Conservation (phyloP, 805 yeast genomes). For the Metschnikowia arizonensis region DNA sequence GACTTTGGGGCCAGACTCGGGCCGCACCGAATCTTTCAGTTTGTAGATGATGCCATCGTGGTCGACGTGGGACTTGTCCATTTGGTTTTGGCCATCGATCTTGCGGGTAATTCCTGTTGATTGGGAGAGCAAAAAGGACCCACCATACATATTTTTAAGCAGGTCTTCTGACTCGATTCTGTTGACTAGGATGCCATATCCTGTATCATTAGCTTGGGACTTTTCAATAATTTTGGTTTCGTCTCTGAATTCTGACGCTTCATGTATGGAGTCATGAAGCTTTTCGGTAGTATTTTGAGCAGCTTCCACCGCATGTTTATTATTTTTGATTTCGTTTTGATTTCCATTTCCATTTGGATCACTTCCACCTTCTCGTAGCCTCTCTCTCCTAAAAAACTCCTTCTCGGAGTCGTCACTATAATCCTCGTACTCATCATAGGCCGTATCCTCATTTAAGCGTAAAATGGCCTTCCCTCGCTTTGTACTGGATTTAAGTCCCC, state of each 20-base stretch:
- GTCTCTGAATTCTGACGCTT: neutral
- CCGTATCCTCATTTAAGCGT: slow-evolving; percentile 34
- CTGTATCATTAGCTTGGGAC: neutral
- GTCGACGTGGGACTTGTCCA: slow-evolving; percentile 2
- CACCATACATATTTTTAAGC: slow-evolving; percentile 37
- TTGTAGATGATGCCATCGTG: slow-evolving; percentile 7
- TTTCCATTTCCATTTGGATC: neutral
- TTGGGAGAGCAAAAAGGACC: slow-evolving; percentile 40
- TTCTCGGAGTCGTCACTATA: slow-evolving; percentile 20
- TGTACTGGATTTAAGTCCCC: slow-evolving; percentile 35
- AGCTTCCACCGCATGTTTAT: no score
- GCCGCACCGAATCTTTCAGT: slow-evolving; percentile 2
- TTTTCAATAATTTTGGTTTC: neutral
- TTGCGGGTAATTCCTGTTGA: slow-evolving; percentile 41
- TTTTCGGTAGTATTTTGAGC: neutral
- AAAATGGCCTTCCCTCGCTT: slow-evolving; percentile 39
- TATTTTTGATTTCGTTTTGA: no score
- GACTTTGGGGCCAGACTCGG: slow-evolving; percentile 27
- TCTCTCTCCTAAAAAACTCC: neutral
- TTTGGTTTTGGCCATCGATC: slow-evolving; percentile 15
- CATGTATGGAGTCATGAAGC: no score
- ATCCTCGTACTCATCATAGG: slow-evolving; percentile 38
- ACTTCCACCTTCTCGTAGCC: no score
- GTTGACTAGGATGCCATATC: slow-evolving; percentile 17
- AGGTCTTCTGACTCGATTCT: slow-evolving; percentile 25